Base-by-base conservation (phyloP, 1,139 yeast species). In the Diutina sp. region DNA sequence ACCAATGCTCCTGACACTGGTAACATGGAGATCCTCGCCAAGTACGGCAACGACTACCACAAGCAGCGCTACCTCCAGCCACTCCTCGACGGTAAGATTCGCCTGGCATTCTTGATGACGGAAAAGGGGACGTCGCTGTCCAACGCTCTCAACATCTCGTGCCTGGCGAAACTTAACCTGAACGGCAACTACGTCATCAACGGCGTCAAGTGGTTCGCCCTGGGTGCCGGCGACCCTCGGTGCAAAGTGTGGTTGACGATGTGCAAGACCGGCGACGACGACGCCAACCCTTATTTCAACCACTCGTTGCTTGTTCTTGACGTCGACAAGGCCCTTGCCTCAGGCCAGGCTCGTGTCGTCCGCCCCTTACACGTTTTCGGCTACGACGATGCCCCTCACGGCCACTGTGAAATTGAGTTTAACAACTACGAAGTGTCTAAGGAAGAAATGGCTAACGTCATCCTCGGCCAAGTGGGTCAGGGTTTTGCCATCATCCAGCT, bases 1-100 rank as follows among this genome's bases (percentile, higher is more conserved):
- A 80, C 84, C 32, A 70, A 69, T 57, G 89, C 89, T 7, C 90
- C 90, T 16, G 90, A 84, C 63, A 84, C 89, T n/a, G 90, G 90
- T 7, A 84, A 85, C 64, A 84, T 84, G 87, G 90, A 84, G 66
- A 73, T 85, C 28, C 67, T 85, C 60, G 86, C 86, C 46, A 76
- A 78, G 61, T 84, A 80, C 65, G 89, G 85, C 44, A 76, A 71
- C 55, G 69, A 67, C 1, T 70, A 67, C 58, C 90, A 85, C 62
- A 80, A 80, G 67, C 64, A 73, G 56, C 67, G 69, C 59, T 85
- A 83, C 79, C 72, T 84, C 61, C 67, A 67, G 57, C 87, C 87
- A 5, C 72, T 84, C 61, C 70, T 84, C 61, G 68, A 77, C 52
- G 90, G 90, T 11, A 69, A 78, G 51, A 82, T 82, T 60, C 72